Base-by-base conservation (phyloP, 2,329 filamentous ascomycete species). In the Monilinia vaccinii-corymbosi region DNA sequence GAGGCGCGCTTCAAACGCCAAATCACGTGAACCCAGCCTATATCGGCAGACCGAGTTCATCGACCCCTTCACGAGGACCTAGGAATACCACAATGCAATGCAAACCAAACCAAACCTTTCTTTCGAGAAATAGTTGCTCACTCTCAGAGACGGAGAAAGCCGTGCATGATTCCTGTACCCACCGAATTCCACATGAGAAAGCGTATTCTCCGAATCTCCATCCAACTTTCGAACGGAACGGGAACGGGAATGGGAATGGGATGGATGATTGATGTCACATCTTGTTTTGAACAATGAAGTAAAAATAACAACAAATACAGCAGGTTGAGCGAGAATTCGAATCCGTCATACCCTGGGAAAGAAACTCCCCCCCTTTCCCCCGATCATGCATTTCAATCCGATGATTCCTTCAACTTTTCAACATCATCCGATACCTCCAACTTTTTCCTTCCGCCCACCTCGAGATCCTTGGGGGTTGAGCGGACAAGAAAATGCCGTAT, bases 381-480 rank as follows among this genome's bases (percentile, higher is more conserved):
- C 51, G 51, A 55, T 44, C 38, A 55, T 55, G 38, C 51, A 55
- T 55, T 32, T 32, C 51, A 55, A 55, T 55, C 51, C 51, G 38
- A 55, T 55, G 38, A 44, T 44, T 32, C 38, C 38, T 55, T 55
- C 38, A 55, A 32, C 14, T 44, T 44, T 55, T 44, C 51, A 53
- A 44, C 44, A 44, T 53, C 51, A 53, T 53, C 51, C 51, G 51
- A 53, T 53, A 11, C 51, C 25, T 34, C n/a, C n/a, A 16, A 11
- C 31, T 32, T 53, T 13, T 36, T 23, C 38, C 38, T 31, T n/a
- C n/a, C 38, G 32, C n/a, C 28, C 51, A 16, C 9, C 50, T 42
- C 23, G 50, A 52, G 40, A 52, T 55, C 25, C 28, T 44, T 55
- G 38, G n/a, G n/a, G n/a, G 38, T 11, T 18, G 51, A 44, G 38